phyloP scores from a whole-genome alignment of 345 rosid genomes.

The Eucalyptus tenuipes region DNA sequence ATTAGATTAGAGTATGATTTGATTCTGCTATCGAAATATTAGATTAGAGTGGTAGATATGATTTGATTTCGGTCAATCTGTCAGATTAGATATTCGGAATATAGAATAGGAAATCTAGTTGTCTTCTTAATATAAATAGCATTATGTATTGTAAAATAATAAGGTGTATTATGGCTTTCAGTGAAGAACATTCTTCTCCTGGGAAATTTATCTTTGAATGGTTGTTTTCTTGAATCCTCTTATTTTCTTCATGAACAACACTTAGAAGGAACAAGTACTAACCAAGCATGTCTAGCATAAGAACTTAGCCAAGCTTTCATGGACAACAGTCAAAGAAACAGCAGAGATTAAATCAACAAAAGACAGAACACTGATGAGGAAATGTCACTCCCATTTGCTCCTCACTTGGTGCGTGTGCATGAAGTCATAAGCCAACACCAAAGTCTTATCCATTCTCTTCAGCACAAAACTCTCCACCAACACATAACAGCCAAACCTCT shows the following conservation, averaged over 20 bases:
- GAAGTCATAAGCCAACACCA: slow-evolving; percentile 32
- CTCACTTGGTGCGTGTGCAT: slow-evolving; percentile 25
- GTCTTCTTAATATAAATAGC: too few relatives aligned
- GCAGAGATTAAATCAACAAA: not conserved
- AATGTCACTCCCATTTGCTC: slow-evolving; percentile 15
- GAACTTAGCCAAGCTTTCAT: not conserved
- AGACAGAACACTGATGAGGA: not conserved
- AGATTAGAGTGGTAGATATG: too few relatives aligned
- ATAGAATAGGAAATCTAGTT: too few relatives aligned
- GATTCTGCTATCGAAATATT: too few relatives aligned
- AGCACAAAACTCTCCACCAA: slow-evolving; percentile 55
- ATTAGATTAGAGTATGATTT: too few relatives aligned
- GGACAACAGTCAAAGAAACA: not conserved
- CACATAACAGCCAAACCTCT: slow-evolving; percentile 32
- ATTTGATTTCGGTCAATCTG: too few relatives aligned
- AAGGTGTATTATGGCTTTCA: too few relatives aligned
- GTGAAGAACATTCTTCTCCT: too few relatives aligned
- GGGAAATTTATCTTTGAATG: too few relatives aligned
- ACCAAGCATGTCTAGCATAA: not conserved
- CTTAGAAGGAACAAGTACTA: not conserved
- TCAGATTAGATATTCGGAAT: too few relatives aligned
- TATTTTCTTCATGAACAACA: not conserved
- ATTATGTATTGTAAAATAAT: too few relatives aligned
- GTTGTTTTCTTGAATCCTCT: too few relatives aligned
- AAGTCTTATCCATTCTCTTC: slow-evolving; percentile 41